A percentile compares a stretch with the other conserved stretches of the same genome.
Conservation (phyloP, 208 protist genomes). For the Naegleria gruberi region DNA sequence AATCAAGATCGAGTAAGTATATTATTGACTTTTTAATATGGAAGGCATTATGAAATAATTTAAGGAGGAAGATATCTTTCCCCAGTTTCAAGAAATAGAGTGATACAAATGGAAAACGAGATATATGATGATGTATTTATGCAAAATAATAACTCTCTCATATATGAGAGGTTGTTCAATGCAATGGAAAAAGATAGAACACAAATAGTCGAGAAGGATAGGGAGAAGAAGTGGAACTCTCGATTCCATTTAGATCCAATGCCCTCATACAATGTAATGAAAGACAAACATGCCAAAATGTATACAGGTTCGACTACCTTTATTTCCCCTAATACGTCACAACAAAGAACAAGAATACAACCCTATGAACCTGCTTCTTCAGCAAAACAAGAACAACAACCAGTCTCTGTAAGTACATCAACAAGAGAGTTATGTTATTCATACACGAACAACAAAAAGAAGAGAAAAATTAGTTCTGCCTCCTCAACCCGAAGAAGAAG, state of each 20-base stretch:
- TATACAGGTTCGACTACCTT: background rate
- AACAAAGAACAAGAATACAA: background rate
- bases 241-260: background rate
- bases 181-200: background rate
- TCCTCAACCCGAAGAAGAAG: no score
- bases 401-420: no score
- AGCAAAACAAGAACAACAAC: no score
- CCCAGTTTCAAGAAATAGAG: background rate
- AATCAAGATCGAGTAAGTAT: no score
- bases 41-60: background rate
- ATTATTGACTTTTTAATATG: no score
- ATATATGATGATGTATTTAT: background rate
- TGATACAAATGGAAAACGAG: background rate
- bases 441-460: background rate
- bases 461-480: no score
- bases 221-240: conserved; percentile 22
- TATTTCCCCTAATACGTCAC: background rate
- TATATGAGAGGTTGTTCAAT: background rate
- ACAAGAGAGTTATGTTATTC: no score
- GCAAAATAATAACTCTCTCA: background rate
- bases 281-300: background rate
- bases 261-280: background rate
- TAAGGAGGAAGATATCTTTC: background rate
- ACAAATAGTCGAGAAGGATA: conserved; percentile 17
- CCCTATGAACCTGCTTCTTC: background rate